Percentiles rank a stretch among this genome's conserved stretches.
phyloP scores from a whole-genome alignment of 202 grass and related monocot genomes.

The Setaria italica region DNA sequence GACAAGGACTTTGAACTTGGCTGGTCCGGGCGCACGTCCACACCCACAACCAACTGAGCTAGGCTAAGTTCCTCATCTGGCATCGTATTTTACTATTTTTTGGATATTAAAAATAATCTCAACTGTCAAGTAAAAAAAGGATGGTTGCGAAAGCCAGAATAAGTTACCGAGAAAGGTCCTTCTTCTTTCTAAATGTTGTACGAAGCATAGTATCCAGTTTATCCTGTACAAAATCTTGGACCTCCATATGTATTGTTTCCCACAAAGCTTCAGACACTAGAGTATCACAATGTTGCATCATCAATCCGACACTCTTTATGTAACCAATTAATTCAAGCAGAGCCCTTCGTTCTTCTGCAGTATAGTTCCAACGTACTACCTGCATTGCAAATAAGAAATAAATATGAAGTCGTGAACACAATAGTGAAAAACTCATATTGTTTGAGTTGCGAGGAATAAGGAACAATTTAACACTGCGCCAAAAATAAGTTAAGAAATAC shows the following conservation, averaged over 20 bases:
- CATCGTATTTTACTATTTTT: neutral
- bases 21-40: neutral
- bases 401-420: constrained; percentile 34
- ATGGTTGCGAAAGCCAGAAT: constrained; percentile 33
- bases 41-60: neutral
- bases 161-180: constrained; percentile 92
- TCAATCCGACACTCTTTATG: constrained; percentile 91
- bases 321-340: constrained; percentile 96
- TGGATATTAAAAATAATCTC: constrained; percentile 26
- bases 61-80: neutral
- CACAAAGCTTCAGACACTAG: constrained; percentile 97
- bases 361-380: constrained; percentile 96
- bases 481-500: neutral
- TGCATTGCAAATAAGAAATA: constrained; percentile 47
- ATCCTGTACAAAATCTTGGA: constrained; percentile 99
- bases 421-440: neutral
- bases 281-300: constrained; percentile 95
- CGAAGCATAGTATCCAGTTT: constrained; percentile 93
- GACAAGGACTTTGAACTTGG: neutral
- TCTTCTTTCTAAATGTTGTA: constrained; percentile 98
- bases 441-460: constrained; percentile 14
- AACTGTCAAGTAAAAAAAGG: constrained; percentile 42
- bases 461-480: neutral
- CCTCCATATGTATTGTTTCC: constrained; percentile 99
- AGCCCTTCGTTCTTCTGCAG: constrained; percentile 87